Evolutionary conservation across 2,329 filamentous ascomycete species (phyloP), one percentile per base, ranked within the genome.

Genomic region (Trichocomaceae sp.): DNA sequence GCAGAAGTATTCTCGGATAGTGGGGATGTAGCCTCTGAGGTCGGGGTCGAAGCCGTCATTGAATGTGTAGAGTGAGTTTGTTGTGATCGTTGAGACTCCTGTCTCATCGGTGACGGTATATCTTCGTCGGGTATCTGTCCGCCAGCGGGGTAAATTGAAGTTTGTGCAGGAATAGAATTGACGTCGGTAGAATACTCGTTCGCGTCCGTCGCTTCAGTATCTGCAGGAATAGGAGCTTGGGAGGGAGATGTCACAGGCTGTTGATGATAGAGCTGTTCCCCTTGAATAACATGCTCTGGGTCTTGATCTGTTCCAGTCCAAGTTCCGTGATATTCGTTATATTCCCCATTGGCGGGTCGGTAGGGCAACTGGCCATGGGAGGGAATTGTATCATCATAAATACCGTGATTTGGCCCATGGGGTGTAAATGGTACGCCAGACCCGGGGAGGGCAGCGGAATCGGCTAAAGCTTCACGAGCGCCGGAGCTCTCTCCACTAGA

Each of bases 401-500:
- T 39, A 45, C 52, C 42, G 23, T 56, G 33, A 5, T 70, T 65
- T 55, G 62, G 64, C 37, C 73, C 69, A 58, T 69, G 64, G 15
- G 67, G 70, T 33, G 60, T 63, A 45, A 69, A 61, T 20, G 66
- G 59, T 52, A 68, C 52, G 35, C 74, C 70, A 60, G 74, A 73
- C 6, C 76, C 77, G 0, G 83, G 79, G 9, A 82, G 69, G 42
- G 77, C 79, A 45, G 77, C 79, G 26, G 83, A 79, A 48, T 81
- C 80, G 54, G 81, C 83, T 61, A 81, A 77, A 64, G 83, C 70
- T 66, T 84, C 81, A 67, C 79, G 77, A 65, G 84, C 83, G 60
- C 80, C 83, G 63, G 88, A 91, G 71, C 85, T 89, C 72, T 85
- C 83, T 72, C 84, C 83, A 78, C 88, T 95, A 79, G 87, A 88